phyloP scores from a whole-genome alignment of 1,139 yeast genomes.

The Candida mesenterica region DNA sequence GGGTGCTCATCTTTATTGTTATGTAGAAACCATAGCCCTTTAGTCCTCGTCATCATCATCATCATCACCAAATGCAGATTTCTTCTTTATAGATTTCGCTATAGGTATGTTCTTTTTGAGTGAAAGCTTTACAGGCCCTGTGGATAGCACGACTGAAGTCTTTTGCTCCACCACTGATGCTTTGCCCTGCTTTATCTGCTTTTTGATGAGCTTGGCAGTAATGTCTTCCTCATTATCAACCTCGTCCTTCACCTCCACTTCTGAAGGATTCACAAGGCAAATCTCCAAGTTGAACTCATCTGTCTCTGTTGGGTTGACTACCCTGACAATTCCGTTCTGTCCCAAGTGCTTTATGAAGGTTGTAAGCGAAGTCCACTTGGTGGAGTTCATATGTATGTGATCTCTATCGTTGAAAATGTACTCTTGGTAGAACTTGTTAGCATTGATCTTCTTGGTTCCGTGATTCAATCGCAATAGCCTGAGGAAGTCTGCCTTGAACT shows the following conservation, averaged over 20 bases:
- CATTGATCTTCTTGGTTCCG: slow-evolving; percentile 78
- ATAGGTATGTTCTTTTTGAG: slow-evolving; percentile 6
- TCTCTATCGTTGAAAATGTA: slow-evolving; percentile 70
- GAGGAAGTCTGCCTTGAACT: slow-evolving; percentile 68
- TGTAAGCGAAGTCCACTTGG: slow-evolving; percentile 72
- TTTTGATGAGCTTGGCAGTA: slow-evolving; percentile 41
- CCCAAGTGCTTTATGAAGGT: slow-evolving; percentile 69
- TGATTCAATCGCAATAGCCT: slow-evolving; percentile 61
- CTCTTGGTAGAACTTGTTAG: slow-evolving; percentile 88
- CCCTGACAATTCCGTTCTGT: slow-evolving; percentile 55
- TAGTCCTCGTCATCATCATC: too few species aligned
- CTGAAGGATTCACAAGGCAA: slow-evolving; percentile 17
- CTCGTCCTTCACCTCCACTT: slow-evolving; percentile 18
- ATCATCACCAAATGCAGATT: slow-evolving; percentile 12
- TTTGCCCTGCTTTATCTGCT: slow-evolving; percentile 52
- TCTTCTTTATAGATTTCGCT: slow-evolving; percentile 3
- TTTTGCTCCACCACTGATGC: slow-evolving; percentile 10
- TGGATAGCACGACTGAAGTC: background rate
- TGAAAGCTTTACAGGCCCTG: slow-evolving; percentile 8
- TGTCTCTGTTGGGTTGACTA: slow-evolving; percentile 43
- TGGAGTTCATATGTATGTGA: slow-evolving; percentile 89
- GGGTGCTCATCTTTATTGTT: too few species aligned
- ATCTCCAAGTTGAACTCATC: slow-evolving; percentile 41
- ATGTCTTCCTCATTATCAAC: slow-evolving; percentile 16
- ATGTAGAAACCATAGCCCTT: too few species aligned